A percentile compares a stretch with the other conserved stretches of the same genome.
phyloP scores from a whole-genome alignment of 2,329 filamentous ascomycete species.

The Cylindrodendrum hubeiense region DNA sequence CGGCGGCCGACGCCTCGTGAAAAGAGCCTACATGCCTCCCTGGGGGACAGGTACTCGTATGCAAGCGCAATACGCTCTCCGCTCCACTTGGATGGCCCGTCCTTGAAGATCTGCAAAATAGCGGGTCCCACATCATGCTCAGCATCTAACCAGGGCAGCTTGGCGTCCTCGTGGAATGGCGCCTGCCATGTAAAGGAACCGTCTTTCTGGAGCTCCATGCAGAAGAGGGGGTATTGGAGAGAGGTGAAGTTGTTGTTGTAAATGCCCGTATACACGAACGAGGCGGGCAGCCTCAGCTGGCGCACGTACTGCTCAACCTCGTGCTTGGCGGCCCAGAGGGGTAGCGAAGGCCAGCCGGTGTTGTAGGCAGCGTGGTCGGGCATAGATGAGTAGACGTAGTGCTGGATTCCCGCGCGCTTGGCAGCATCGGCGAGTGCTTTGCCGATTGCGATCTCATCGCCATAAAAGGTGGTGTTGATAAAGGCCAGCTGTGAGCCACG shows the following conservation, averaged over 20 bases:
- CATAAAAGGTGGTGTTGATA: conserved; percentile 98
- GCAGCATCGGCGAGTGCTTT: conserved; percentile 90
- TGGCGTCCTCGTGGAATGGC: conserved; percentile 90
- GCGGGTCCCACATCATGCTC: conserved; percentile 96
- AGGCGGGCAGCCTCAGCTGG: conserved; percentile 84
- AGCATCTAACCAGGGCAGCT: conserved; percentile 94
- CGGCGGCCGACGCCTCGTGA: conserved; percentile 81
- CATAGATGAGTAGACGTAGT: conserved; percentile 98
- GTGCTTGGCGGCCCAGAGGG: conserved; percentile 93
- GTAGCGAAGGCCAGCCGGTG: conserved; percentile 82
- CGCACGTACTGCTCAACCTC: conserved; percentile 92
- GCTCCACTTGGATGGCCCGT: conserved; percentile 89
- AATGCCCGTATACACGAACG: conserved; percentile 95
- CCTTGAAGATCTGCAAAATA: conserved; percentile 94
- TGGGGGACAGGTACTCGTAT: conserved; percentile 88
- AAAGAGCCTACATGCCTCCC: conserved; percentile 85
- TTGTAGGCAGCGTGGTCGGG: conserved; percentile 90
- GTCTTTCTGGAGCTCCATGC: conserved; percentile 88
- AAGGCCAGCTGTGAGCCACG: conserved; percentile 88
- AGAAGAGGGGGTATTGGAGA: conserved; percentile 91
- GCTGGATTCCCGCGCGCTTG: conserved; percentile 84
- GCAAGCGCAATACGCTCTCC: conserved; percentile 83
- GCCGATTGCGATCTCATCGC: conserved; percentile 92
- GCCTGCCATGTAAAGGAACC: conserved; percentile 94
- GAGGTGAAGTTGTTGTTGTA: conserved; percentile 99